Conservation (phyloP, 164 flowering plant species). For the Vitis rupestris region DNA sequence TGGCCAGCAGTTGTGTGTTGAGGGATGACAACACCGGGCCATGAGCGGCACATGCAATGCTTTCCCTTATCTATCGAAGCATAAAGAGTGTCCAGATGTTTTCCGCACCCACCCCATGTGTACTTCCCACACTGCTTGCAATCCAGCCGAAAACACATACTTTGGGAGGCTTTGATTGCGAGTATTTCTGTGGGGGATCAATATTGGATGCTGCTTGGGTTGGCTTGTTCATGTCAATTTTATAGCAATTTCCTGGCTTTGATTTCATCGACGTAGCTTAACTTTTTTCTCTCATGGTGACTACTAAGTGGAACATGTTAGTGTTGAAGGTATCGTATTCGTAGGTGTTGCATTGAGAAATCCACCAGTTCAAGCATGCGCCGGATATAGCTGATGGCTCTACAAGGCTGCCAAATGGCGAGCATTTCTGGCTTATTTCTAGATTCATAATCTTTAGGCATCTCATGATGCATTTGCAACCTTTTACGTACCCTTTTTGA, state of each 20-base stretch:
- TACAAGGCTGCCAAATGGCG: conserved; percentile 2
- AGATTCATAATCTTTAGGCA: too few species aligned
- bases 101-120: conserved; percentile 68
- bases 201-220: background rate
- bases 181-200: background rate
- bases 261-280: background rate
- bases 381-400: background rate
- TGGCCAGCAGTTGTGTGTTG: background rate
- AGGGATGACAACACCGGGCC: conserved; percentile 60
- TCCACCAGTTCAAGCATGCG: too few species aligned
- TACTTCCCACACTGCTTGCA: conserved; percentile 53
- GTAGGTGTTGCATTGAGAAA: too few species aligned
- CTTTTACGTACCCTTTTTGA: too few species aligned
- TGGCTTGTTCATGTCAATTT: background rate
- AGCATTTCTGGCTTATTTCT: background rate
- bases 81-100: conserved; percentile 45
- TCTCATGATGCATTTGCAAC: too few species aligned
- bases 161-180: background rate
- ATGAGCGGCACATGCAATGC: conserved; percentile 58
- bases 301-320: background rate
- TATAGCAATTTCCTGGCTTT: background rate
- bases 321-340: background rate
- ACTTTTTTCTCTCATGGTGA: background rate
- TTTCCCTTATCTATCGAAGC: conserved; percentile 49
- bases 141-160: conserved; percentile 46